Percentiles rank a stretch among this genome's conserved stretches.
Evolutionary conservation across 495 filamentous ascomycete genomes (phyloP).

Genomic region (Penicillium pulvis): DNA sequence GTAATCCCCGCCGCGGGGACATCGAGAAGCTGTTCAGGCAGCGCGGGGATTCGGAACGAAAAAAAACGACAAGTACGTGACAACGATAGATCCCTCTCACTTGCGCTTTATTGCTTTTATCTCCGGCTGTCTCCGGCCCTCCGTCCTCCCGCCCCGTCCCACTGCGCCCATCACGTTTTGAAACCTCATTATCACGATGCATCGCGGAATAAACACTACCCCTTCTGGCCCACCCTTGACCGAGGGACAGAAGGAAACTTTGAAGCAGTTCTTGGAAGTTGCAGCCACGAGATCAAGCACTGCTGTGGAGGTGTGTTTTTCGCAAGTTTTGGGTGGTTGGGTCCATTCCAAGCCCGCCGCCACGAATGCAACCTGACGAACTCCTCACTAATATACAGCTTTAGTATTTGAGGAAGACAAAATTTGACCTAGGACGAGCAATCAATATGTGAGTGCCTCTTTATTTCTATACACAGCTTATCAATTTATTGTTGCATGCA

Average conservation of each 20-base stretch:
- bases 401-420: neutral
- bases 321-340: neutral
- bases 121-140: neutral
- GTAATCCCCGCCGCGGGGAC: neutral
- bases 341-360: neutral
- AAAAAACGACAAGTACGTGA: neutral
- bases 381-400: neutral
- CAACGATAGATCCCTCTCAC: neutral
- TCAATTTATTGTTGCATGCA: neutral
- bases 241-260: neutral
- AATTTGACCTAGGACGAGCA: neutral
- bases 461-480: too few relatives aligned
- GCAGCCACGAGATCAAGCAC: neutral
- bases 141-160: neutral
- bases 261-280: neutral
- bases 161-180: neutral
- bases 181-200: neutral
- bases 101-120: neutral
- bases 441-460: neutral
- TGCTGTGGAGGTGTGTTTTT: neutral
- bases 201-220: too few relatives aligned
- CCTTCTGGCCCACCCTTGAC: neutral
- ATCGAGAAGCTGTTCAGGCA: neutral
- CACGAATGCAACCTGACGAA: neutral
- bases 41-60: neutral